Evolutionary conservation across 495 filamentous ascomycete species (phyloP).

Genomic region (Lasiosphaeria ovina): DNA sequence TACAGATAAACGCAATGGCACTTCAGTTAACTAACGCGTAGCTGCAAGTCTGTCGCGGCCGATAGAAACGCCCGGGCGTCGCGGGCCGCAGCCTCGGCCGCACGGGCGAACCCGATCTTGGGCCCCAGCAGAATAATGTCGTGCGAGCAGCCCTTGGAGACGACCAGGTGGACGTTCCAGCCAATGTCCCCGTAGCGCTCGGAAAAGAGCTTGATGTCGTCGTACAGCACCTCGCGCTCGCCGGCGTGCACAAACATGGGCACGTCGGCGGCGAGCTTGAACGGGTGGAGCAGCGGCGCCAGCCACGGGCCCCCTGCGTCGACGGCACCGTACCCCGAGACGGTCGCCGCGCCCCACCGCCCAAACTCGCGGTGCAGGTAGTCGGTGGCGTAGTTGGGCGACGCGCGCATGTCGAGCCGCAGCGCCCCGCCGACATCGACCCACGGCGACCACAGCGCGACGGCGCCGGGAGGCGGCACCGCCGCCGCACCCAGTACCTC

Average conservation of each 20-base stretch:
- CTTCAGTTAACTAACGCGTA: too few species aligned
- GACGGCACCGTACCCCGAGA: conserved; percentile 10
- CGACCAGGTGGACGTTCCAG: conserved; percentile 21
- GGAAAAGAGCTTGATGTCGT: conserved; percentile 18
- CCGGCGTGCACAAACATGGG: conserved; percentile 21
- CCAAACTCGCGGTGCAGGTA: conserved; percentile 25
- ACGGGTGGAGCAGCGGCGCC: conserved; percentile 19
- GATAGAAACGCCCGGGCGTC: conserved; percentile 7
- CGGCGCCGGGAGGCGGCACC: conserved; percentile 7
- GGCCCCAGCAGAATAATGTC: conserved; percentile 29
- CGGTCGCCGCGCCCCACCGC: conserved; percentile 20
- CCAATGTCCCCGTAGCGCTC: conserved; percentile 12
- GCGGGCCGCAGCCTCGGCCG: conserved; percentile 19
- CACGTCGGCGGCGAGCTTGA: conserved; percentile 8
- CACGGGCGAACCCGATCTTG: conserved; percentile 23
- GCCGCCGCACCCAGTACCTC: neutral
- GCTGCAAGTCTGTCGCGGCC: too few species aligned
- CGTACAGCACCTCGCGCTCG: conserved; percentile 19
- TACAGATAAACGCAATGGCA: too few species aligned
- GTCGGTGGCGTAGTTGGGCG: conserved; percentile 24
- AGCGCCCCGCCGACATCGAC: conserved; percentile 19
- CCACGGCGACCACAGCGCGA: conserved; percentile 30
- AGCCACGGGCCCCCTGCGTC: conserved; percentile 18
- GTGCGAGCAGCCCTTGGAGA: conserved; percentile 21
- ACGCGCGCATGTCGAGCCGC: conserved; percentile 7